A percentile compares a stretch with the other conserved stretches of the same genome.
These are phyloP conservation scores for Hebeloma cylindrosporum DNA, from an alignment of 768 basidiomycete species.

Conservation along the genomic window DNA sequence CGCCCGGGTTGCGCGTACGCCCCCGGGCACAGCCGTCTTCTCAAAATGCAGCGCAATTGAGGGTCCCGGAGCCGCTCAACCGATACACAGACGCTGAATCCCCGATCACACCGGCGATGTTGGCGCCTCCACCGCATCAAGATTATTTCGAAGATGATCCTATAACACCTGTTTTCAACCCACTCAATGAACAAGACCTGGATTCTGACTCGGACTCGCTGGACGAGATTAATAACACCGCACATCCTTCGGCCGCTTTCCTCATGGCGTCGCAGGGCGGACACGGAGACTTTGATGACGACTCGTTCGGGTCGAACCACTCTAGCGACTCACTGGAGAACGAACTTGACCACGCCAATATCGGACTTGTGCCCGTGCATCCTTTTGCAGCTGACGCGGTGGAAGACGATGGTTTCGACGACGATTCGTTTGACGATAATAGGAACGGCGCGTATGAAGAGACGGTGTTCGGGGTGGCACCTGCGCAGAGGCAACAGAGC, in stretches of 20 bases:
- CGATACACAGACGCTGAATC: too few relatives aligned
- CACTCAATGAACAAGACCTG: slow-evolving; percentile 17
- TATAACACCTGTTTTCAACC: background rate
- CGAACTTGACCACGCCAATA: slow-evolving; percentile 42
- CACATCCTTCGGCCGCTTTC: slow-evolving; percentile 71
- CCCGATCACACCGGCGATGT: too few relatives aligned
- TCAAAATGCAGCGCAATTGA: background rate
- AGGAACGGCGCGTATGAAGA: slow-evolving; percentile 48
- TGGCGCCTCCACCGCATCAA: background rate
- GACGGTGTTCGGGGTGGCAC: slow-evolving; percentile 71
- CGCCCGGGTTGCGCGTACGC: slow-evolving; percentile 32
- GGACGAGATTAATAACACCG: slow-evolving; percentile 56
- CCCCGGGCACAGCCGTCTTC: slow-evolving; percentile 24
- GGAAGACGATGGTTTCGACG: slow-evolving; percentile 52
- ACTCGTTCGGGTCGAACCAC: slow-evolving; percentile 52
- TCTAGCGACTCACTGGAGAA: slow-evolving; percentile 57
- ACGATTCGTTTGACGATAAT: slow-evolving; percentile 51
- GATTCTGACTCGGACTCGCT: slow-evolving; percentile 64
- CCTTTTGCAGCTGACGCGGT: slow-evolving; percentile 59
- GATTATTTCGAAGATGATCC: background rate
- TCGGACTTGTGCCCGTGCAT: slow-evolving; percentile 49
- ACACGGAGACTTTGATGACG: slow-evolving; percentile 43
- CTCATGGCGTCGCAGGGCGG: slow-evolving; percentile 54
- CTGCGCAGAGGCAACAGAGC: slow-evolving; percentile 43
- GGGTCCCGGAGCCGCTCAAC: too few relatives aligned